Conservation (phyloP, 352 stramenopile species). For the Pythium insidiosum region DNA sequence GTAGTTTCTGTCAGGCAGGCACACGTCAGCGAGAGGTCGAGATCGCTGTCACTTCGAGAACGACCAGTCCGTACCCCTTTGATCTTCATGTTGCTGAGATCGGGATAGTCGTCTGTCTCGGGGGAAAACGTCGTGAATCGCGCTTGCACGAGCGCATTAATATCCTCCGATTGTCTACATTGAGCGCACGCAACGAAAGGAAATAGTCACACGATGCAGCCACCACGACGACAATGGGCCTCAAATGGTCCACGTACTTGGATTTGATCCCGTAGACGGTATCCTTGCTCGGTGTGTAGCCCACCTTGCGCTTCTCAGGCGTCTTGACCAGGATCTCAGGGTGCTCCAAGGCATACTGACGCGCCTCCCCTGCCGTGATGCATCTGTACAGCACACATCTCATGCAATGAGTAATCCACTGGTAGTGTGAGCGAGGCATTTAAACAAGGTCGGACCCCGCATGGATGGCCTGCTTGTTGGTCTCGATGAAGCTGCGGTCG, state of each 20-base stretch:
- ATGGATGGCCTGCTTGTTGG: constrained; percentile 57
- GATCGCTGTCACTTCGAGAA: too few species aligned
- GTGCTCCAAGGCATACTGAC: constrained; percentile 58
- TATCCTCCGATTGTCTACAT: constrained; percentile 60
- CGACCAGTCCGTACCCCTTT: constrained; percentile 68
- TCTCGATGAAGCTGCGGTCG: constrained; percentile 73
- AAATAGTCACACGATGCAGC: not conserved
- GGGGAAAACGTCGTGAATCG: constrained; percentile 53
- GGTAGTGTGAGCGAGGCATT: too few species aligned
- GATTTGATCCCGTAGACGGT: constrained; percentile 72
- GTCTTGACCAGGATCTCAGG: constrained; percentile 67
- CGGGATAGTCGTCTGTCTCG: constrained; percentile 65
- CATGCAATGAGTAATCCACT: too few species aligned
- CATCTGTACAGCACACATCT: constrained; percentile 17
- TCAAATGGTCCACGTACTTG: constrained; percentile 22
- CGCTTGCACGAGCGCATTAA: constrained; percentile 61
- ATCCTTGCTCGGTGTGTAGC: constrained; percentile 46
- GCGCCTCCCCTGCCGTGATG: constrained; percentile 45
- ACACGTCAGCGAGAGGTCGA: too few species aligned
- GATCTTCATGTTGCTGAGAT: constrained; percentile 72
- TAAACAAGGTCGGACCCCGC: constrained; percentile 33
- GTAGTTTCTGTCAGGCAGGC: constrained; percentile 80
- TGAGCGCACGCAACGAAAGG: not conserved
- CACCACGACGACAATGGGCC: not conserved
- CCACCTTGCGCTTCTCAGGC: constrained; percentile 39